Percentiles rank a stretch among this genome's conserved stretches.
Evolutionary conservation across 352 stramenopile genomes (phyloP).

Genomic region (Phytophthora capsici): DNA sequence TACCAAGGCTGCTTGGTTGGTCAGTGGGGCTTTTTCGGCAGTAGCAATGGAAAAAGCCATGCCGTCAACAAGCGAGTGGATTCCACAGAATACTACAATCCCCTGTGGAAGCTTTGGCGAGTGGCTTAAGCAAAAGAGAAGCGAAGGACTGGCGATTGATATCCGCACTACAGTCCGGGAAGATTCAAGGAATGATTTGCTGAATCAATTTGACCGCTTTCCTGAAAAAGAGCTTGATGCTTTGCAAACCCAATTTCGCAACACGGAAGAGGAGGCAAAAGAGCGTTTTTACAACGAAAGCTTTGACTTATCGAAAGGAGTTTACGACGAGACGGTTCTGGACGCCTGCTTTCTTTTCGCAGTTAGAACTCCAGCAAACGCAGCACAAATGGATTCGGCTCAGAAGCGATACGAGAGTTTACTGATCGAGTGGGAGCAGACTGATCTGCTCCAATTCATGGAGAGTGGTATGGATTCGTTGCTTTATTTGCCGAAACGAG

Average conservation of each 20-base stretch:
- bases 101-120: slow-evolving; percentile 3
- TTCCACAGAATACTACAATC: not conserved
- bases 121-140: slow-evolving; percentile 23
- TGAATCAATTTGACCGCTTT: slow-evolving; percentile 10
- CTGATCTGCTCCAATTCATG: not conserved
- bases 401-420: not conserved
- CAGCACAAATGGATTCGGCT: slow-evolving; percentile 2
- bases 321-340: not conserved
- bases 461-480: not conserved
- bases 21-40: slow-evolving; percentile 17
- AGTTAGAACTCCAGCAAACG: slow-evolving; percentile 1
- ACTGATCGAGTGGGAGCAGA: not conserved
- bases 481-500: slow-evolving; percentile 19
- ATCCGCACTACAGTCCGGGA: not conserved
- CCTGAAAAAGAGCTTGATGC: slow-evolving; percentile 10
- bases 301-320: not conserved
- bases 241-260: not conserved
- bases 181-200: slow-evolving; percentile 4
- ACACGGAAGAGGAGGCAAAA: not conserved
- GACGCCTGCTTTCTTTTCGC: slow-evolving; percentile 21
- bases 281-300: not conserved
- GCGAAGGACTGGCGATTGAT: not conserved
- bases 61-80: slow-evolving; percentile 18
- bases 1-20: slow-evolving; percentile 14
- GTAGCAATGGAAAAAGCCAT: slow-evolving; percentile 20